Base-by-base conservation (phyloP, 805 yeast species). In the Nakazawaea pomicola region DNA sequence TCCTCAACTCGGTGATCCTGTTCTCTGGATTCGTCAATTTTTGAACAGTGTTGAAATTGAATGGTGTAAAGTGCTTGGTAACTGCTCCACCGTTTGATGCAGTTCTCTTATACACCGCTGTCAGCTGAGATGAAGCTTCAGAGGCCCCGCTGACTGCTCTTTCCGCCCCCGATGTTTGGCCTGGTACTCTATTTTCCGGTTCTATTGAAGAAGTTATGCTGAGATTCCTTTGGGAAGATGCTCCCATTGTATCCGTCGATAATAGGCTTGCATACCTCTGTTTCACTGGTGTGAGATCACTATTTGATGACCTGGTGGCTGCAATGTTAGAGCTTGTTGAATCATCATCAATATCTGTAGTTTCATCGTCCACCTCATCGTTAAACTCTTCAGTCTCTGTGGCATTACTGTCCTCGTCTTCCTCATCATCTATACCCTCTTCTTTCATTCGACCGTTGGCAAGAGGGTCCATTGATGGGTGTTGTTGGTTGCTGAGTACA, bases 21-120 rank as follows among this genome's bases (percentile, higher is more conserved):
- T 60, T 70, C 29, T 54, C 58, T 2, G 74, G 62, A 45, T 68
- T 70, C 4, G 67, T 64, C 27, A 59, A 51, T 19, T 60, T 51
- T 58, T 62, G 60, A 33, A 66, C 70, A 42, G 54, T 58, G 39
- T 63, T 67, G 69, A 76, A 64, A 46, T 66, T 65, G 10, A 25
- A 27, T 8, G 36, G 38, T 11, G 27, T 17, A 28, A 35, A 28
- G 5, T 39, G 12, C 30, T 28, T 28, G n/a, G 30, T 4, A n/a
- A n/a, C n/a, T n/a, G n/a, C n/a, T n/a, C n/a, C n/a, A n/a, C n/a
- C n/a, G n/a, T n/a, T n/a, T n/a, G 30, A n/a, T 11, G 16, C 16
- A 11, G 7, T 28, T 6, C 14, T 28, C 6, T 12, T 14, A 12
- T 11, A 9, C 3, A 14, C 8, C 14, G 30, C 14, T 8, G 30